A percentile compares a stretch with the other conserved stretches of the same genome.
Evolutionary conservation across 306 rosid species (phyloP).

Genomic region (Senna siamea): DNA sequence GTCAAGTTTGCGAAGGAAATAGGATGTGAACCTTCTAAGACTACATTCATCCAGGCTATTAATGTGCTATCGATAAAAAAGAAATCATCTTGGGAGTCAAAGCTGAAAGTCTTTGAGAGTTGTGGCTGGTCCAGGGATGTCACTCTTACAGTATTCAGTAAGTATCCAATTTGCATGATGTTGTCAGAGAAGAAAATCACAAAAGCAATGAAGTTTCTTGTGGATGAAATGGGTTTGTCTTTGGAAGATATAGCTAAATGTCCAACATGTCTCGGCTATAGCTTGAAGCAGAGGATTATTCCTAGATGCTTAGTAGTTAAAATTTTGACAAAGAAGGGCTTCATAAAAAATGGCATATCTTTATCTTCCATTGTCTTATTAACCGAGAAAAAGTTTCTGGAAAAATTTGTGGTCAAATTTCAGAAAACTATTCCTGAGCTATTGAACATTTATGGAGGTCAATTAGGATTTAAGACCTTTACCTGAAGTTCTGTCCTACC

Average conservation of each 20-base stretch:
- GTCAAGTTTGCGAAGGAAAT: not conserved
- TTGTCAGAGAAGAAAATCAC: not conserved
- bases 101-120: not conserved
- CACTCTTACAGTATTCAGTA: not conserved
- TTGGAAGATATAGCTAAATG: not conserved
- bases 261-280: not conserved
- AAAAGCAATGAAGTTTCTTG: not conserved
- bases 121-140: conserved; percentile 6
- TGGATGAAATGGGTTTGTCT: not conserved
- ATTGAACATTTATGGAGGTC: too few relatives aligned
- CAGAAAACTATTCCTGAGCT: not conserved
- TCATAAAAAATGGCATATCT: not conserved
- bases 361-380: not conserved
- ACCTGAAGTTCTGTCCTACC: too few relatives aligned
- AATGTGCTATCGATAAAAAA: not conserved
- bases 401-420: not conserved
- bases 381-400: not conserved
- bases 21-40: not conserved
- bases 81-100: not conserved
- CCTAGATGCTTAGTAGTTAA: not conserved
- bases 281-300: conserved; percentile 18
- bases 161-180: not conserved
- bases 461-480: too few relatives aligned
- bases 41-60: not conserved
- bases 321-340: conserved; percentile 1